Evolutionary conservation across 352 stramenopile species (phyloP).

Genomic region (Pythium dissotocum): DNA sequence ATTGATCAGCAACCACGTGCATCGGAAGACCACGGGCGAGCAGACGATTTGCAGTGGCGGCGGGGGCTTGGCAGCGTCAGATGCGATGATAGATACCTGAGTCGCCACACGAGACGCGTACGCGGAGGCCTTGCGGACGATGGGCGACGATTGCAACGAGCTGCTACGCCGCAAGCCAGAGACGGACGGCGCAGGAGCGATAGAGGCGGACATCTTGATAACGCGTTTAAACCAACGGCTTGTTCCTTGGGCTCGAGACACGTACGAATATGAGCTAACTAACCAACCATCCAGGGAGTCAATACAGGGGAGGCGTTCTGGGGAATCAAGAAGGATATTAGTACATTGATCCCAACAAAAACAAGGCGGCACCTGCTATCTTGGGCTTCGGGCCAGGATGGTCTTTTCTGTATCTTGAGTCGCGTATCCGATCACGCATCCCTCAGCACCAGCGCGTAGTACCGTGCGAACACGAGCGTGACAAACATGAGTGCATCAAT

Average conservation of each 20-base stretch:
- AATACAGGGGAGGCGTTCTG: background rate
- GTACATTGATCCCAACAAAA: background rate
- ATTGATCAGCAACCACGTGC: background rate
- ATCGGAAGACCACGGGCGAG: background rate
- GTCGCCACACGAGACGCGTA: background rate
- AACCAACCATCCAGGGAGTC: background rate
- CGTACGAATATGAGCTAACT: too few relatives aligned
- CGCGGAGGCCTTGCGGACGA: background rate
- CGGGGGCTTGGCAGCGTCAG: background rate
- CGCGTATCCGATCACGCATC: background rate
- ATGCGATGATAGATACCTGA: background rate
- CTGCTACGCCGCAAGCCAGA: background rate
- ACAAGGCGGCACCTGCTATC: background rate
- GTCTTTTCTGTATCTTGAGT: too few relatives aligned
- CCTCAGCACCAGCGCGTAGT: slow-evolving; percentile 32
- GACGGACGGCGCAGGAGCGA: background rate
- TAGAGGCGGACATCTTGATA: background rate
- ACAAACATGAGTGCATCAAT: slow-evolving; percentile 95
- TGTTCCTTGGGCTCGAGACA: too few relatives aligned
- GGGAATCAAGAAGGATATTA: slow-evolving; percentile 4
- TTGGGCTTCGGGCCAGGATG: background rate
- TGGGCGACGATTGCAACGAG: background rate
- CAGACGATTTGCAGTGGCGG: background rate
- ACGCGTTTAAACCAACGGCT: background rate
- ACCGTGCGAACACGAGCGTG: slow-evolving; percentile 61